A percentile compares a stretch with the other conserved stretches of the same genome.
Evolutionary conservation across 352 stramenopile genomes (phyloP).

Genomic region (Globisporangium lucens): DNA sequence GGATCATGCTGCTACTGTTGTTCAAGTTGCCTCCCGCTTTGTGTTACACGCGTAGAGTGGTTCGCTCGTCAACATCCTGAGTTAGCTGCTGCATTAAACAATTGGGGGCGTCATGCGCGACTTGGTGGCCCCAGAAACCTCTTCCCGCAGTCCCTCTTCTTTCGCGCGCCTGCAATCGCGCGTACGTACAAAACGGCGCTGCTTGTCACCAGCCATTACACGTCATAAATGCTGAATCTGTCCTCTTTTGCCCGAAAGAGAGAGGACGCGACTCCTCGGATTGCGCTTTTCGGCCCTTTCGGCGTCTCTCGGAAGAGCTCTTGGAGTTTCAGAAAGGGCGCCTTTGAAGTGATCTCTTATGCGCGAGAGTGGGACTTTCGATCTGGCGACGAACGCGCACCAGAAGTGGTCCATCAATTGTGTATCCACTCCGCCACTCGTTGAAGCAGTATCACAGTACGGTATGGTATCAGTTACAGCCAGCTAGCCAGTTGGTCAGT

Average conservation of each 20-base stretch:
- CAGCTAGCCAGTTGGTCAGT: no score
- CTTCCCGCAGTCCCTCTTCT: not conserved
- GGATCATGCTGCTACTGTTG: not conserved
- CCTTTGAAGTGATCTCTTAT: not conserved
- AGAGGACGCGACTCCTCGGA: not conserved
- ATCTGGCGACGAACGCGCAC: conserved; percentile 12
- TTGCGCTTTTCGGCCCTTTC: not conserved
- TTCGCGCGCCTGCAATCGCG: conserved; percentile 4
- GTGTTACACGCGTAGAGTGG: not conserved
- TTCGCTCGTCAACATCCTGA: not conserved
- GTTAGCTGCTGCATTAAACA: not conserved
- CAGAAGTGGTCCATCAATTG: conserved; percentile 3
- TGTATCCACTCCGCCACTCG: conserved; percentile 4
- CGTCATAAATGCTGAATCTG: not conserved
- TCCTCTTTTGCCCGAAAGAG: no score
- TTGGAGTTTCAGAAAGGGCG: conserved; percentile 4
- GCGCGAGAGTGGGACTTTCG: conserved; percentile 9
- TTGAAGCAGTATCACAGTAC: not conserved
- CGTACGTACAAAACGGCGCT: conserved; percentile 3
- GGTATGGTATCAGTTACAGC: not conserved
- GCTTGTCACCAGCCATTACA: not conserved
- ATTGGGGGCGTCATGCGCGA: conserved; percentile 2
- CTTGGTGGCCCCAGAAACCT: conserved; percentile 3
- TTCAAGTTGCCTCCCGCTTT: conserved; percentile 1
- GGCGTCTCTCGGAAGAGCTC: not conserved